These are phyloP conservation scores for Fraxinus xanthoxyloides DNA, from an alignment of 305 asterid genomes.

Conservation along the genomic window DNA sequence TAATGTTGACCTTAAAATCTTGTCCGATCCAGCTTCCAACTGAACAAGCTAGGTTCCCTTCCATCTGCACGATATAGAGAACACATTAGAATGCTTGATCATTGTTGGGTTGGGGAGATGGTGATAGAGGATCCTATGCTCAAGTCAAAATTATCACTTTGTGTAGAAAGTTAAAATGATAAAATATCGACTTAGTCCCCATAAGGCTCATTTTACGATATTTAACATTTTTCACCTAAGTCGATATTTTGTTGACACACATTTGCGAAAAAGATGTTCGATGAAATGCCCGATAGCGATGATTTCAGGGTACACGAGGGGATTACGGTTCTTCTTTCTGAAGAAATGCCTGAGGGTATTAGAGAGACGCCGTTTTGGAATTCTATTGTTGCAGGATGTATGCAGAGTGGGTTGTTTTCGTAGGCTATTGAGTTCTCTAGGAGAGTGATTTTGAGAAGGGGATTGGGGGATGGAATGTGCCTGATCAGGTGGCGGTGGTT, in stretches of 20 bases:
- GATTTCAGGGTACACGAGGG: slow-evolving; percentile 65
- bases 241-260: too few relatives aligned
- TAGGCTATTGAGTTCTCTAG: slow-evolving; percentile 60
- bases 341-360: slow-evolving; percentile 47
- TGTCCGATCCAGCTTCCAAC: not conserved
- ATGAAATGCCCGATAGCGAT: too few relatives aligned
- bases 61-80: not conserved
- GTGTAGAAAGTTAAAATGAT: not conserved
- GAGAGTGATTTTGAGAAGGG: slow-evolving; percentile 59
- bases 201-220: too few relatives aligned
- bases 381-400: slow-evolving; percentile 67
- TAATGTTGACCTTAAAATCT: not conserved
- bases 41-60: not conserved
- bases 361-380: slow-evolving; percentile 80
- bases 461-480: slow-evolving; percentile 33
- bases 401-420: slow-evolving; percentile 64
- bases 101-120: not conserved
- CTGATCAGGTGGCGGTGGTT: slow-evolving; percentile 67
- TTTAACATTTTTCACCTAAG: too few relatives aligned
- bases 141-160: not conserved
- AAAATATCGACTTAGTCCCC: too few relatives aligned
- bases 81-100: not conserved
- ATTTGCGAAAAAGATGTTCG: too few relatives aligned
- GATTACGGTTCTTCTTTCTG: slow-evolving; percentile 60
- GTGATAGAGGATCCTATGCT: not conserved